Conservation (phyloP, 192 early-diverging fungal species). For the Podila clonocystis region DNA sequence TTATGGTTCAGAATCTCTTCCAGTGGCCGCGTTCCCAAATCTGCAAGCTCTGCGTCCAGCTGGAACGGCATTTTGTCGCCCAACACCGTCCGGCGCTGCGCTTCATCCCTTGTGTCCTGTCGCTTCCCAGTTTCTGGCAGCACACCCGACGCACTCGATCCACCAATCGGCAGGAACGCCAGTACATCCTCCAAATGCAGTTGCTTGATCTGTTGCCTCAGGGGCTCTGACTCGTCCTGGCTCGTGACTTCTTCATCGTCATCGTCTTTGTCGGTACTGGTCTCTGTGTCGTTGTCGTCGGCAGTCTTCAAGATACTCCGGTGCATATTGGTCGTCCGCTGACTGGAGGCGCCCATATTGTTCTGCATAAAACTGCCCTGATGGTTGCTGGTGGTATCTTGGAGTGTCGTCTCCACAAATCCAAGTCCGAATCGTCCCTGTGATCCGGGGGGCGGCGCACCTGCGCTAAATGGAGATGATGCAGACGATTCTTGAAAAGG, state of each 20-base stretch:
- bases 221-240: slow-evolving; percentile 34
- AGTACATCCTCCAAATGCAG: slow-evolving; percentile 38
- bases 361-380: no score
- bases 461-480: background rate
- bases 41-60: slow-evolving; percentile 42
- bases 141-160: slow-evolving; percentile 18
- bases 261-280: slow-evolving; percentile 13
- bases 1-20: slow-evolving; percentile 36
- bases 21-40: slow-evolving; percentile 20
- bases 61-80: slow-evolving; percentile 46
- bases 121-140: slow-evolving; percentile 1
- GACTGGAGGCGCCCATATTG: no score
- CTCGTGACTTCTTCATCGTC: slow-evolving; percentile 13
- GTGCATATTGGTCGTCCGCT: background rate
- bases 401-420: slow-evolving; percentile 13
- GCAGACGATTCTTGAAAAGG: background rate
- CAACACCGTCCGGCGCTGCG: slow-evolving; percentile 19
- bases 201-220: slow-evolving; percentile 46
- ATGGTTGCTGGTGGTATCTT: background rate
- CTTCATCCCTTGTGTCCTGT: background rate
- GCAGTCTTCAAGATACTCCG: background rate
- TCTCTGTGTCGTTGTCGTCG: slow-evolving; percentile 9
- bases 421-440: slow-evolving; percentile 16
- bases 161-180: slow-evolving; percentile 40
- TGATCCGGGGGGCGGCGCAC: no score